Evolutionary conservation across 345 rosid species (phyloP).

Genomic region (thale cress (Arabidopsis thaliana)): TAIR10.1 NC_003075.7:1575001-1575500

Average conservation of each 20-base stretch:
- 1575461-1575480: background rate
- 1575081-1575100: constrained; percentile 56
- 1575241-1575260: constrained; percentile 98
- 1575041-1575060: constrained; percentile 82
- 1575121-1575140: constrained; percentile 81
- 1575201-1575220: constrained; percentile 88
- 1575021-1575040: constrained; percentile 87
- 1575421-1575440: constrained; percentile 16
- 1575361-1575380: constrained; percentile 84
- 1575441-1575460: constrained; percentile 15
- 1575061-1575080: constrained; percentile 59
- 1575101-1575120: constrained; percentile 63
- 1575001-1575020: constrained; percentile 80
- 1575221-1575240: constrained; percentile 78
- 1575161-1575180: constrained; percentile 86
- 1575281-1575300: constrained; percentile 97
- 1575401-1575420: constrained; percentile 19
- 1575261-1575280: constrained; percentile 81
- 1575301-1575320: constrained; percentile 96
- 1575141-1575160: constrained; percentile 84
- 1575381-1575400: constrained; percentile 47
- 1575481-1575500: constrained; percentile 7
- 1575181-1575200: constrained; percentile 95
- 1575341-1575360: constrained; percentile 78
- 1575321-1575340: constrained; percentile 93